Conservation (phyloP, 495 filamentous ascomycete species). For the Hypoxylon perforatum region DNA sequence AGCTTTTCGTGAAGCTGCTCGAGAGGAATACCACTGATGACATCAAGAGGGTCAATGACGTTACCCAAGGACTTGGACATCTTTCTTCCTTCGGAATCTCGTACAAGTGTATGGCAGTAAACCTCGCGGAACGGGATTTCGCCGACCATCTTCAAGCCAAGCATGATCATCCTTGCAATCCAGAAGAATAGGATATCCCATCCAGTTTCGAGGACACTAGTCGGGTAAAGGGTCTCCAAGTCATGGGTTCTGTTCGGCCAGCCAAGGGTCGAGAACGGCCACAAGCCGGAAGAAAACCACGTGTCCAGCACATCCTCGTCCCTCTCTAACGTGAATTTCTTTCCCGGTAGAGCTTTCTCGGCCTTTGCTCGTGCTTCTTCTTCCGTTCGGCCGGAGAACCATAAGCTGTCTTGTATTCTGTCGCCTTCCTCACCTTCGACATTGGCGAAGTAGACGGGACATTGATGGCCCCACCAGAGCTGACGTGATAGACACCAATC, state of each 20-base stretch:
- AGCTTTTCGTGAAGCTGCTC: constrained; percentile 77
- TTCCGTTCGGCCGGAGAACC: constrained; percentile 75
- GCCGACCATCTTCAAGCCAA: constrained; percentile 79
- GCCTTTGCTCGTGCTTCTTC: constrained; percentile 70
- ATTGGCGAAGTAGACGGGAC: constrained; percentile 77
- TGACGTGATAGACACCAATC: constrained; percentile 88
- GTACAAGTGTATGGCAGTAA: constrained; percentile 79
- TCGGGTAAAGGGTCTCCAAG: constrained; percentile 77
- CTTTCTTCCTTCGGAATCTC: constrained; percentile 82
- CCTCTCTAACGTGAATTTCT: constrained; percentile 72
- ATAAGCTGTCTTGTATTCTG: constrained; percentile 66
- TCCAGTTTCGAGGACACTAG: constrained; percentile 79
- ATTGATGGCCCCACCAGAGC: constrained; percentile 88
- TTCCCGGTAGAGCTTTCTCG: constrained; percentile 72
- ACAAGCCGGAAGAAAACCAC: constrained; percentile 84
- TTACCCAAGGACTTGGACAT: constrained; percentile 90
- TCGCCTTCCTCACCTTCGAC: constrained; percentile 70
- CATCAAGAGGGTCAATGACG: constrained; percentile 83
- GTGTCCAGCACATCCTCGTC: constrained; percentile 84
- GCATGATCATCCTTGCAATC: constrained; percentile 86
- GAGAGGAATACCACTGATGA: constrained; percentile 78
- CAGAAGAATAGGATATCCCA: constrained; percentile 93
- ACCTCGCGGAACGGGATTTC: constrained; percentile 82
- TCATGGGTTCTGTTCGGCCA: constrained; percentile 78
- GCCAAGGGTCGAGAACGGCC: constrained; percentile 85